Evolutionary conservation across 352 stramenopile genomes (phyloP).

Genomic region (Phytopythium ostracodes): DNA sequence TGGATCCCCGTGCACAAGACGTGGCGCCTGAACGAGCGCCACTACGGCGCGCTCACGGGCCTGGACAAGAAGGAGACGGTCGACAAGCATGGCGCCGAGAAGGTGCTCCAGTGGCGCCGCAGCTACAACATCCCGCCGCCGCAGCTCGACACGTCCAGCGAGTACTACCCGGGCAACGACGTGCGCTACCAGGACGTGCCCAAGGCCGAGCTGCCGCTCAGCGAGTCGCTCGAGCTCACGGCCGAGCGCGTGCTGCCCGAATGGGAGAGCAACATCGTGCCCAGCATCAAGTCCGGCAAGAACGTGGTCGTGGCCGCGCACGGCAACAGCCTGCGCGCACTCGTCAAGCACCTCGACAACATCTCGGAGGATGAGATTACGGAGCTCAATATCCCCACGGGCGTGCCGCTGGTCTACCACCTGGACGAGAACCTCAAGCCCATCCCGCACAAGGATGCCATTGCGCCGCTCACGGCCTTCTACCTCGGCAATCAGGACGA

Average conservation of each 20-base stretch:
- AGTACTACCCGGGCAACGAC: constrained; percentile 92
- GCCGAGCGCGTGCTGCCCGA: constrained; percentile 90
- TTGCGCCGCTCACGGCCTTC: constrained; percentile 80
- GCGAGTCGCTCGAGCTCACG: constrained; percentile 93
- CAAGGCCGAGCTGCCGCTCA: constrained; percentile 83
- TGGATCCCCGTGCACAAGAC: constrained; percentile 94
- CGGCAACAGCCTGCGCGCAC: constrained; percentile 90
- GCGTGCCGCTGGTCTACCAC: constrained; percentile 85
- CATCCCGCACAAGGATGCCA: constrained; percentile 74
- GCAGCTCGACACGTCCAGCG: constrained; percentile 85
- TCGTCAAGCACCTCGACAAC: constrained; percentile 94
- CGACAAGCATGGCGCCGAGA: constrained; percentile 87
- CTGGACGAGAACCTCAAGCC: constrained; percentile 84
- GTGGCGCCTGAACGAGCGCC: constrained; percentile 92
- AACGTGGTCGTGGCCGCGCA: constrained; percentile 96
- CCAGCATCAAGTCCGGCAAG: constrained; percentile 88
- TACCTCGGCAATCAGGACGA: constrained; percentile 95
- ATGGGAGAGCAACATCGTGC: constrained; percentile 89
- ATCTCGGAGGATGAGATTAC: constrained; percentile 93
- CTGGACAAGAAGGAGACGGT: constrained; percentile 91
- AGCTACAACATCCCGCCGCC: constrained; percentile 98
- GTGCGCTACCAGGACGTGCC: constrained; percentile 88
- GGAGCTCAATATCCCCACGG: constrained; percentile 93
- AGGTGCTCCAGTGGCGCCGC: constrained; percentile 95
- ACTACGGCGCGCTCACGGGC: constrained; percentile 88